Evolutionary conservation across 495 filamentous ascomycete genomes (phyloP), one percentile per base, ranked within the genome.

Genomic region (Glonium stellatum): DNA sequence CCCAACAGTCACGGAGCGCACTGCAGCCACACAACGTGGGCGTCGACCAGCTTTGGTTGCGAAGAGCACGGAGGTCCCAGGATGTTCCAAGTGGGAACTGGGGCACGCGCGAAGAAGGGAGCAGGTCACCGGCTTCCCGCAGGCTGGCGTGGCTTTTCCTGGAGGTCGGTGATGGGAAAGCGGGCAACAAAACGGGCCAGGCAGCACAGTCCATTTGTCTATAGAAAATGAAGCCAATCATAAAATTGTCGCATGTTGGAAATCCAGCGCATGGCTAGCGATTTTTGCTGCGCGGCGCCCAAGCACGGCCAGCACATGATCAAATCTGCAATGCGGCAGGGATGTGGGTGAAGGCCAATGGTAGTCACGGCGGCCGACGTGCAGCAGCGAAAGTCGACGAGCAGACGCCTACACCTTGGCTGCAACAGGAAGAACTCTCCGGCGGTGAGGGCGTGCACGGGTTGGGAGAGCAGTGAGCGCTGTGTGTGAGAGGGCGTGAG

Each of bases 241-340:
- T 12, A 60, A 21, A 60, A 61, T 52, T 51, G 6, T 51, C 48
- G 21, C 39, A 34, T 6, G 15, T 34, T 48, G 31, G 36, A 23
- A 35, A 54, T 48, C 34, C 46, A 35, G 39, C 34, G 23, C 31
- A n/a, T n/a, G 23, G 34, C n/a, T 25, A 23, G 27, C n/a, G 9
- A 46, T 41, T 23, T 51, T 22, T 56, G 42, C 52, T 25, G 27
- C 0, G 42, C 19, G 47, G 39, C n/a, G 48, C 48, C 4, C 48
- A 37, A 18, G 23, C 12, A 23, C 49, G n/a, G 19, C 44, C 54
- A 42, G 63, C 63, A 66, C 63, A 62, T 66, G 63, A 66, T 54
- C 47, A 18, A 27, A 48, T 37, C 52, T 65, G 63, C 63, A 58
- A 65, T 65, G 63, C 63, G 63, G 63, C 57, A 58, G 49, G 58